Conservation (phyloP, 108 stramenopile species). For the Cyclotella atomus region DNA sequence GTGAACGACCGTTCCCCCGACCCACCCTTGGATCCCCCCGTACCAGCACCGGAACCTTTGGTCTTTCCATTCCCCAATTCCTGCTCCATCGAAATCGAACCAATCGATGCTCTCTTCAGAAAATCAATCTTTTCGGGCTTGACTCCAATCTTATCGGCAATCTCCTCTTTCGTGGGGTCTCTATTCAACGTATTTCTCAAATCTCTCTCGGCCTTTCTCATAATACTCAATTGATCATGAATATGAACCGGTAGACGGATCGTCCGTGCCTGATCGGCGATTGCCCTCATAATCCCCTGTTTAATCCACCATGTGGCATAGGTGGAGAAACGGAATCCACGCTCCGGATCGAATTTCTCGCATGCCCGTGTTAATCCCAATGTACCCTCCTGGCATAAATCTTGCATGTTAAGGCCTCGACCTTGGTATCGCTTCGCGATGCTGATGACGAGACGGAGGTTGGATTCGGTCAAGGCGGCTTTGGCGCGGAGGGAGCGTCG, state of each 20-base stretch:
- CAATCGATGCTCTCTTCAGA: slow-evolving; percentile 66
- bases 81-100: slow-evolving; percentile 80
- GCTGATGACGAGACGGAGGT: slow-evolving; percentile 79
- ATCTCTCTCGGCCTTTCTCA: neutral
- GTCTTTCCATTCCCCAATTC: slow-evolving; percentile 66
- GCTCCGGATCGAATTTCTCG: slow-evolving; percentile 89
- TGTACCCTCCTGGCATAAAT: slow-evolving; percentile 93
- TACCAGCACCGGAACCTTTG: slow-evolving; percentile 79
- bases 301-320: slow-evolving; percentile 95
- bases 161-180: slow-evolving; percentile 75
- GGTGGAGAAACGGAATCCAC: slow-evolving; percentile 88
- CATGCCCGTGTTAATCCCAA: slow-evolving; percentile 93
- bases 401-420: slow-evolving; percentile 74
- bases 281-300: slow-evolving; percentile 87
- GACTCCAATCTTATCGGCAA: slow-evolving; percentile 64
- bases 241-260: slow-evolving; percentile 92
- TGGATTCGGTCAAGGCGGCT: slow-evolving; percentile 65
- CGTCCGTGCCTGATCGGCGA: slow-evolving; percentile 77
- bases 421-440: slow-evolving; percentile 76
- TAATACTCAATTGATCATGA: slow-evolving; percentile 37
- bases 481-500: slow-evolving; percentile 66
- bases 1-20: slow-evolving; percentile 60
- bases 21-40: slow-evolving; percentile 60
- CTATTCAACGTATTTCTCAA: slow-evolving; percentile 66
- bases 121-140: slow-evolving; percentile 79